phyloP scores from a whole-genome alignment of 2,329 filamentous ascomycete species.

The Claviceps fusiformis region DNA sequence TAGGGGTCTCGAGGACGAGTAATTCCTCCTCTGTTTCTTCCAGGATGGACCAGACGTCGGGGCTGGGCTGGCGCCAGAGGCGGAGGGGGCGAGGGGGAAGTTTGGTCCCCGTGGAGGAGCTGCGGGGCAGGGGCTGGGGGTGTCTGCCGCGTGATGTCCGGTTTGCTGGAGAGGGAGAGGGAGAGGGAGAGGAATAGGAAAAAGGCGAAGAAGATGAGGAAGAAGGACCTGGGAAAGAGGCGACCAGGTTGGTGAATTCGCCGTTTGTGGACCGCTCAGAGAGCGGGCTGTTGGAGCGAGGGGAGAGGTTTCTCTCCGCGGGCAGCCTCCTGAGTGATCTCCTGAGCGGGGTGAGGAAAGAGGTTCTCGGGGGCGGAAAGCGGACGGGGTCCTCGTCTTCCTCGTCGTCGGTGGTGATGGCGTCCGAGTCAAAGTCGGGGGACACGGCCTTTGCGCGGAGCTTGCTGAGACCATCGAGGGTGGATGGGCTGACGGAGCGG shows the following conservation, averaged over 20 bases:
- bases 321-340: conserved; percentile 28
- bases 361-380: conserved; percentile 25
- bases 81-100: conserved; percentile 24
- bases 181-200: neutral
- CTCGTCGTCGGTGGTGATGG: conserved; percentile 30
- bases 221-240: conserved; percentile 6
- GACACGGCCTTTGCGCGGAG: conserved; percentile 20
- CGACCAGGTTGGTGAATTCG: conserved; percentile 14
- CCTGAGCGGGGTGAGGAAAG: conserved; percentile 20
- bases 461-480: conserved; percentile 36
- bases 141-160: conserved; percentile 1
- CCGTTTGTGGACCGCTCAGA: conserved; percentile 16
- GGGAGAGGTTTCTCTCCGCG: conserved; percentile 22
- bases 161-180: neutral
- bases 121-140: conserved; percentile 1
- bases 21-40: conserved; percentile 44
- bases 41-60: conserved; percentile 46
- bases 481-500: conserved; percentile 43
- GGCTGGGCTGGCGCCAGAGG: conserved; percentile 43
- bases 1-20: conserved; percentile 27
- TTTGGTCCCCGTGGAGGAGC: conserved; percentile 5
- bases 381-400: conserved; percentile 38
- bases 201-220: neutral
- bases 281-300: conserved; percentile 19
- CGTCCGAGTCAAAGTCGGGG: conserved; percentile 26